Percentiles rank a stretch among this genome's conserved stretches.
phyloP scores from a whole-genome alignment of 1,139 yeast species.

The Taphrina flavorubra region DNA sequence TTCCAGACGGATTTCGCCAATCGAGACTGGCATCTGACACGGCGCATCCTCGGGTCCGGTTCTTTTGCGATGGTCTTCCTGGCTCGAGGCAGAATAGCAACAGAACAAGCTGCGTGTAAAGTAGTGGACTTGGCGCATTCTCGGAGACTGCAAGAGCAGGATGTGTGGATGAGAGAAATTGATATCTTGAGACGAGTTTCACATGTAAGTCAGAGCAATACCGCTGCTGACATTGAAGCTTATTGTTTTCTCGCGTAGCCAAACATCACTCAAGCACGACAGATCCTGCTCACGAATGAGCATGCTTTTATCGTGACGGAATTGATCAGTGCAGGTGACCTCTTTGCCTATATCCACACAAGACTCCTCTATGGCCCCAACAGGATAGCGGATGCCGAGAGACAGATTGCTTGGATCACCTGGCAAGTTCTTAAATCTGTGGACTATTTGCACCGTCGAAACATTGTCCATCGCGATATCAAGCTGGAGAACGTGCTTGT shows the following conservation, averaged over 20 bases:
- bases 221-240: conserved; percentile 10
- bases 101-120: conserved; percentile 49
- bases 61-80: conserved; percentile 63
- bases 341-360: conserved; percentile 60
- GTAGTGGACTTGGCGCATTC: conserved; percentile 45
- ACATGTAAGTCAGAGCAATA: conserved; percentile 44
- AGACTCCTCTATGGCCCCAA: conserved; percentile 14
- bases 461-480: conserved; percentile 63
- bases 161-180: conserved; percentile 47
- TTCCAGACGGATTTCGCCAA: conserved; percentile 42
- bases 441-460: conserved; percentile 59
- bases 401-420: conserved; percentile 57
- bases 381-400: conserved; percentile 51
- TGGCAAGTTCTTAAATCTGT: conserved; percentile 64
- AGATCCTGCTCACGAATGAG: conserved; percentile 39
- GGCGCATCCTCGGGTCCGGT: conserved; percentile 62
- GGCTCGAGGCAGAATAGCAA: conserved; percentile 44
- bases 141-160: conserved; percentile 29
- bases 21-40: conserved; percentile 56
- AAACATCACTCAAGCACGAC: conserved; percentile 47
- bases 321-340: conserved; percentile 62
- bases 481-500: conserved; percentile 64
- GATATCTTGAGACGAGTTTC: conserved; percentile 46
- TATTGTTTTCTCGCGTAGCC: conserved; percentile 45
- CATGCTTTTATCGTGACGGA: conserved; percentile 44